phyloP scores from a whole-genome alignment of 768 basidiomycete genomes.

The Terana coerulea region DNA sequence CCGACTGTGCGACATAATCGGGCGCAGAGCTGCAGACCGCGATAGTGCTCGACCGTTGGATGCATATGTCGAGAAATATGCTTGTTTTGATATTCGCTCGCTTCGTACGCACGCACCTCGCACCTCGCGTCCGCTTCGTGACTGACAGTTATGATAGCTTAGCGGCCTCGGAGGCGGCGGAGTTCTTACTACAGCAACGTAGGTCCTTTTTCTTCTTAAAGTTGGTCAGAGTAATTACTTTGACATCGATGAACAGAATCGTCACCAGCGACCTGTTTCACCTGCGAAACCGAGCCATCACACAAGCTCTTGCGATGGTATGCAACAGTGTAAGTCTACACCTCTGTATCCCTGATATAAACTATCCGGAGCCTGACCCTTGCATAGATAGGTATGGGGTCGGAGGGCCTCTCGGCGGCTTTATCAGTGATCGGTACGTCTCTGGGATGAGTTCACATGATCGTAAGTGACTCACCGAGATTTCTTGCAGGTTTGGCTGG shows the following conservation, averaged over 20 bases:
- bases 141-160: slow-evolving; percentile 39
- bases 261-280: slow-evolving; percentile 79
- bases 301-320: slow-evolving; percentile 68
- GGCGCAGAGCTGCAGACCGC: slow-evolving; percentile 64
- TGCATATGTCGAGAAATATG: slow-evolving; percentile 65
- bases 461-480: not conserved
- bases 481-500: slow-evolving; percentile 62
- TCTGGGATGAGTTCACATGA: not conserved
- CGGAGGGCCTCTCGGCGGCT: slow-evolving; percentile 70
- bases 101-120: slow-evolving; percentile 50
- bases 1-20: slow-evolving; percentile 70
- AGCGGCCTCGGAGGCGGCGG: slow-evolving; percentile 81
- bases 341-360: not conserved
- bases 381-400: slow-evolving; percentile 68
- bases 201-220: slow-evolving; percentile 24
- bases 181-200: slow-evolving; percentile 67
- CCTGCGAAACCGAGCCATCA: slow-evolving; percentile 66
- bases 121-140: not conserved
- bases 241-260: slow-evolving; percentile 39
- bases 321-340: slow-evolving; percentile 60
- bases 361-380: not conserved
- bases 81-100: slow-evolving; percentile 65
- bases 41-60: slow-evolving; percentile 58
- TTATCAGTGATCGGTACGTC: slow-evolving; percentile 61
- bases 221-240: not conserved